phyloP scores from a whole-genome alignment of 371 early-diverging fungal species.

The Mortierella sp. region DNA sequence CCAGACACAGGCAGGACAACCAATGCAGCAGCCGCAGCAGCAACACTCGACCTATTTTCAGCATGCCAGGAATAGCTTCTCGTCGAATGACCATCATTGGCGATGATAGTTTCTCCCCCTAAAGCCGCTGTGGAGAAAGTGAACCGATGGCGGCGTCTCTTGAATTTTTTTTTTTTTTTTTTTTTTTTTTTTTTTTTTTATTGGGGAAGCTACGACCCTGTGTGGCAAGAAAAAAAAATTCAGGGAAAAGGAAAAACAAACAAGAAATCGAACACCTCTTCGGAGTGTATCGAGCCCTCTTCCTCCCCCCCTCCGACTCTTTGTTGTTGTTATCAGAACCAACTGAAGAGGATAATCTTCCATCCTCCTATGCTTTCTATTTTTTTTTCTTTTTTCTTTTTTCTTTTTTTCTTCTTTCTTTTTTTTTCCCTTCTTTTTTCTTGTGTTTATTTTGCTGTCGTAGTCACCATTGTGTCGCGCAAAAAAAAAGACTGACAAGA shows the following conservation, averaged over 20 bases:
- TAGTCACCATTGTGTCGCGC: background rate
- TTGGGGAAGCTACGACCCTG: background rate
- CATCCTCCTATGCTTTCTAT: background rate
- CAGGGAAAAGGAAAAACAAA: background rate
- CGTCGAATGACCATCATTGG: too few relatives aligned
- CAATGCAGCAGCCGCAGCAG: conserved; percentile 19
- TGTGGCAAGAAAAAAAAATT: background rate
- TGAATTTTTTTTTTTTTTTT: background rate
- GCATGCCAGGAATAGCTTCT: background rate
- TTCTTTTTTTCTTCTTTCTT: background rate
- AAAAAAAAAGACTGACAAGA: too few relatives aligned
- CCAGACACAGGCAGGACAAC: conserved; percentile 18
- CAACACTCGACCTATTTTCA: conserved; percentile 1
- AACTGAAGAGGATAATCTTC: background rate
- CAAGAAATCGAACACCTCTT: too few relatives aligned
- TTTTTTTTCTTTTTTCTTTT: background rate
- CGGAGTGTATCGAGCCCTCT: too few relatives aligned
- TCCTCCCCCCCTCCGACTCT: too few relatives aligned
- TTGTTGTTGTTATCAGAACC: too few relatives aligned
- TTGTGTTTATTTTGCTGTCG: background rate
- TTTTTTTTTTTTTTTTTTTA: conserved; percentile 7
- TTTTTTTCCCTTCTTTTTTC: background rate
- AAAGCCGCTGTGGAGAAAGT: too few relatives aligned
- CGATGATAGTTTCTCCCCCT: background rate
- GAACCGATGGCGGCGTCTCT: too few relatives aligned